Percentiles rank a stretch among this genome's conserved stretches.
Conservation (phyloP, 345 rosid species). For the Citrus cavaleriei region DNA sequence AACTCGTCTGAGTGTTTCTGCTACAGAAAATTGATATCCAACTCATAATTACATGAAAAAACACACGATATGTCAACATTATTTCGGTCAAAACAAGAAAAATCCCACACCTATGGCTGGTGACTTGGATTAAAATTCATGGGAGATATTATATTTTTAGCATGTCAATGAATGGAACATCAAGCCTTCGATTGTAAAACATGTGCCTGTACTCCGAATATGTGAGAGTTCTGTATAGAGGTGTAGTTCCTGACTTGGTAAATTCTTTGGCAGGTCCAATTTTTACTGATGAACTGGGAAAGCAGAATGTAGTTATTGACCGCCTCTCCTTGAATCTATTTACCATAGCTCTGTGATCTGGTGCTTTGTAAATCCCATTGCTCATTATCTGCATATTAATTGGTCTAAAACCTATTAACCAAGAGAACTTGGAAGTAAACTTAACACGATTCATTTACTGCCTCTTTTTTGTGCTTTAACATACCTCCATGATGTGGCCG, state of each 20-base stretch:
- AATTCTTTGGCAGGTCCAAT: slow-evolving; percentile 35
- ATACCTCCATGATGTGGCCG: slow-evolving; percentile 39
- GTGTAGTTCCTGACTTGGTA: slow-evolving; percentile 12
- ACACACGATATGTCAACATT: background rate
- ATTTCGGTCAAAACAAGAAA: background rate
- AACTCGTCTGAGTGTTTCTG: too few relatives aligned
- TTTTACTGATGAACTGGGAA: slow-evolving; percentile 22
- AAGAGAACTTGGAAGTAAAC: background rate
- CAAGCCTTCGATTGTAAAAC: slow-evolving; percentile 24
- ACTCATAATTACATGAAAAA: too few relatives aligned
- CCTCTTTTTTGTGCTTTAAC: background rate
- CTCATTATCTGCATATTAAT: slow-evolving; percentile 24
- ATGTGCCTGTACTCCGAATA: slow-evolving; percentile 11
- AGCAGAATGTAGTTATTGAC: slow-evolving; percentile 34
- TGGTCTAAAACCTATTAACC: background rate
- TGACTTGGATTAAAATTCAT: background rate
- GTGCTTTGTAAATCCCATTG: slow-evolving; percentile 38
- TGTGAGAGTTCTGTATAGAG: slow-evolving; percentile 27
- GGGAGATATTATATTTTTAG: background rate
- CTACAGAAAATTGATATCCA: too few relatives aligned
- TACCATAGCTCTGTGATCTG: slow-evolving; percentile 43
- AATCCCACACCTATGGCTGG: background rate
- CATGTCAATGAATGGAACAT: slow-evolving; percentile 12
- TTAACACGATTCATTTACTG: background rate
- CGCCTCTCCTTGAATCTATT: slow-evolving; percentile 32